Percentiles rank a stretch among this genome's conserved stretches.
Conservation (phyloP, 2,329 filamentous ascomycete genomes). For the Coniochaeta sp. region DNA sequence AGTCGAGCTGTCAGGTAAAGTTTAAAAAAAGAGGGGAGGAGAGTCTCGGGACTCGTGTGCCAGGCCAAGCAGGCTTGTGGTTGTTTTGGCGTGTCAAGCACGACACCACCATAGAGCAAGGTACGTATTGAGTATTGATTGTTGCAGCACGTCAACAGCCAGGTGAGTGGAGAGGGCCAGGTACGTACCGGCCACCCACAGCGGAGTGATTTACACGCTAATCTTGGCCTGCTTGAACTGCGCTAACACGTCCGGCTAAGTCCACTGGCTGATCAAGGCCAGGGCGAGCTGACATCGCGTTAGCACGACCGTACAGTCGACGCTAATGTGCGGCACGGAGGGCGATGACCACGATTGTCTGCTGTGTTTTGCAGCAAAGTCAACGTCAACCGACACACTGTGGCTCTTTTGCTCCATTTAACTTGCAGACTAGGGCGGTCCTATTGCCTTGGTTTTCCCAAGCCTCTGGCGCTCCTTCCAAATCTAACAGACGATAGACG, state of each 20-base stretch:
- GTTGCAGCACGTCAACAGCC: neutral
- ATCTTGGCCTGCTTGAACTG: neutral
- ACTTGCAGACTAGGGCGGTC: neutral
- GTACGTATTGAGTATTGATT: neutral
- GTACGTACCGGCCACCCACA: neutral
- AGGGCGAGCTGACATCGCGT: neutral
- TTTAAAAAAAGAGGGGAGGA: constrained; percentile 4
- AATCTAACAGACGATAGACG: neutral
- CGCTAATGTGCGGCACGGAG: constrained; percentile 1
- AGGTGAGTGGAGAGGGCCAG: neutral
- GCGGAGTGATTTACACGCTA: neutral
- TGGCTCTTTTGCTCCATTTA: neutral
- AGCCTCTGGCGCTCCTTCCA: constrained; percentile 2
- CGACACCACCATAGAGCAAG: neutral
- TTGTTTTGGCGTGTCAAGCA: constrained; percentile 1
- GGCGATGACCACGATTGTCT: neutral
- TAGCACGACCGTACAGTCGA: neutral
- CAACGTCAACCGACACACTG: neutral
- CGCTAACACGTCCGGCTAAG: neutral
- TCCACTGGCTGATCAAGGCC: neutral
- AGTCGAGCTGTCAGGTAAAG: neutral
- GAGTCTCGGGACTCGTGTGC: constrained; percentile 2
- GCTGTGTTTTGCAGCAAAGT: neutral
- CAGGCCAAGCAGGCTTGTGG: neutral
- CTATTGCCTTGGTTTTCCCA: neutral